Evolutionary conservation across 106 monocot species (phyloP), one percentile per base, ranked within the genome.

Genomic region (Dactylorhiza incarnata): DNA sequence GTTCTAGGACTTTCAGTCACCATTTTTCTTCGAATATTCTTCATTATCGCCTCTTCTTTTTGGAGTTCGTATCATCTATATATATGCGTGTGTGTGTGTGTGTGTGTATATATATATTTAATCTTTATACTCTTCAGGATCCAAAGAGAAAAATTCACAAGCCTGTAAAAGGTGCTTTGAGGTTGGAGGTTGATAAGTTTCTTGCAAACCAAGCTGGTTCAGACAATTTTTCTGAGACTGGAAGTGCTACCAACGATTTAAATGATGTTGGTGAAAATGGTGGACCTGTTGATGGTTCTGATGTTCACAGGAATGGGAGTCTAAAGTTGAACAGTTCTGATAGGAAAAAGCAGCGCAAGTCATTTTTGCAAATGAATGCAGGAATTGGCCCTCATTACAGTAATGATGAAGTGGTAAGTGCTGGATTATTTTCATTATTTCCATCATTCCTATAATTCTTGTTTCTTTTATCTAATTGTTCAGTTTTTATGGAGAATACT

Each of bases 71-170:
- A 3, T 37, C 37, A 69, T 1, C 22, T 69, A 19, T 72, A 52
- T 52, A 59, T 59, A 3, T 37, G 37, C 37, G 3, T 65, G 26
- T 20, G 12, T 26, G 25, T 59, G 14, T 37, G 37, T 3, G 3
- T 65, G 26, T 20, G 12, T 26, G 25, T 26, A 25, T 61, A 8
- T 23, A 3, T 61, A 22, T 23, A 62, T 62, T 23, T 63, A 37
- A 37, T 37, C 37, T 37, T 37, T 84, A 47, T 54, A 14, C 56
- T 17, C 77, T 56, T 68, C 81, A 99, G 97, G 97, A 99, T 47
- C 97, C 97, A 25, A 99, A 94, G 76, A 50, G 94, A 74, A 99
- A 99, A 86, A 76, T 91, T 20, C 94, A 99, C 85, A 99, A 99
- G 78, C 94, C 97, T 71, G 94, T 94, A 37, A 99, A 91, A 86